Conservation (phyloP, 208 protist genomes). For the Leishmania amazonensis region DNA sequence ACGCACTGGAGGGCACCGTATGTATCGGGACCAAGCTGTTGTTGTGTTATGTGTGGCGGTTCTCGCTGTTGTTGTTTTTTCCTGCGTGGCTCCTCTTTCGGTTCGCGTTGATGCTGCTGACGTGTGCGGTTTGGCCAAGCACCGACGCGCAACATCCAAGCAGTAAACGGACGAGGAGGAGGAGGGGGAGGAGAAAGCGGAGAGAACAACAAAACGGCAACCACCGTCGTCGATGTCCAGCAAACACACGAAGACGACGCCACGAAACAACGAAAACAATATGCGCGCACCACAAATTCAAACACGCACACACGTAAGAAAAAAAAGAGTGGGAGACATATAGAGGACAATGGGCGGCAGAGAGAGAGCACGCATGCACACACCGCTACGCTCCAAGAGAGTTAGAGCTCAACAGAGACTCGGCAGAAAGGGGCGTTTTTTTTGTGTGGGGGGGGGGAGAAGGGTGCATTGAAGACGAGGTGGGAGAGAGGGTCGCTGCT, state of each 20-base stretch:
- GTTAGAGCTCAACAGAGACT: background rate
- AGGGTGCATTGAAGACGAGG: background rate
- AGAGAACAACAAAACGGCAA: background rate
- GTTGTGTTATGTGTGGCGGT: background rate
- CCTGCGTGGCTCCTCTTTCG: background rate
- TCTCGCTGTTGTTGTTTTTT: background rate
- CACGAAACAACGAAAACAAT: background rate
- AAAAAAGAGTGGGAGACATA: background rate
- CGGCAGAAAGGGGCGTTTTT: background rate
- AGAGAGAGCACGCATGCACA: background rate
- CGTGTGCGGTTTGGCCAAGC: background rate
- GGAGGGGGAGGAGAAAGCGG: background rate
- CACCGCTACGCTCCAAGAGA: background rate
- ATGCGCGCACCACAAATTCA: background rate
- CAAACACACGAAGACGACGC: background rate
- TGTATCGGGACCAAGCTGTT: too few species aligned
- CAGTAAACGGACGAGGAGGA: background rate
- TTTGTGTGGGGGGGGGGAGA: background rate
- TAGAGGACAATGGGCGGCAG: too few species aligned
- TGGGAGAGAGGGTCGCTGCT: background rate
- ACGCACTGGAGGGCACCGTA: background rate
- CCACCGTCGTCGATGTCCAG: background rate
- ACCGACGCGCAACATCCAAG: background rate
- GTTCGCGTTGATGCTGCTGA: background rate
- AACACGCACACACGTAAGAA: background rate